These are phyloP conservation scores for Thielaviopsis punctulata DNA, from an alignment of 2,329 filamentous ascomycete species.

Conservation along the genomic window DNA sequence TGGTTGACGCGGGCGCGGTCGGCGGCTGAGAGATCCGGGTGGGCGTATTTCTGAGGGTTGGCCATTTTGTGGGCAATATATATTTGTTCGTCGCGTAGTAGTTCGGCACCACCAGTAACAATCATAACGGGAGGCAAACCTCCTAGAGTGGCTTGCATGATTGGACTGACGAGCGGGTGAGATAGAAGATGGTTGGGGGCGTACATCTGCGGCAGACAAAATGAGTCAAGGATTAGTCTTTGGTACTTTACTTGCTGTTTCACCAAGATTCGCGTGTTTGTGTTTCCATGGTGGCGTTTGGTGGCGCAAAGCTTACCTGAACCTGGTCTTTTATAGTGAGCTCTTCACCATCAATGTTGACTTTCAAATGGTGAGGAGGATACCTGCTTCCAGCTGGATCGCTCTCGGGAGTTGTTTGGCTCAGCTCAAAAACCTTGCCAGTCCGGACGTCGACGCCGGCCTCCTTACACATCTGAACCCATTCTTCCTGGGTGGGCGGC, in stretches of 20 bases:
- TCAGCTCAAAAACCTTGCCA: background rate
- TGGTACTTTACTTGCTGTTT: background rate
- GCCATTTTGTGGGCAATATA: conserved; percentile 91
- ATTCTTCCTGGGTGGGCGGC: conserved; percentile 66
- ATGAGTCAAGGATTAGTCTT: conserved; percentile 9
- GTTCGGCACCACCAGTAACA: conserved; percentile 72
- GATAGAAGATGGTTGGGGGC: conserved; percentile 69
- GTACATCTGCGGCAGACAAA: conserved; percentile 38
- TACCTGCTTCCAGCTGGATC: background rate
- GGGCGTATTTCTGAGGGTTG: conserved; percentile 58
- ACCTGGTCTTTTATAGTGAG: conserved; percentile 80
- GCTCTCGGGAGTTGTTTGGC: conserved; percentile 3
- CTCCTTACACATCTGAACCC: conserved; percentile 34
- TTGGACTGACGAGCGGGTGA: conserved; percentile 79
- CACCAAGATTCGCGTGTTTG: background rate
- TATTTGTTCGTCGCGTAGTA: conserved; percentile 85
- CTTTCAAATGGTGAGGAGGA: conserved; percentile 18
- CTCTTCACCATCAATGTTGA: conserved; percentile 52
- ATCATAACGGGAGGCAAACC: conserved; percentile 79
- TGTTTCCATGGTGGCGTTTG: background rate
- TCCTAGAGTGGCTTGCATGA: conserved; percentile 74
- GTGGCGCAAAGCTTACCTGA: conserved; percentile 37
- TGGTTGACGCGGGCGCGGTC: conserved; percentile 42
- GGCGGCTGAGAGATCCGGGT: conserved; percentile 43
- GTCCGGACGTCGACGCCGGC: conserved; percentile 22